Base-by-base conservation (phyloP, 495 filamentous ascomycete species). In the Xylaria palmicola region DNA sequence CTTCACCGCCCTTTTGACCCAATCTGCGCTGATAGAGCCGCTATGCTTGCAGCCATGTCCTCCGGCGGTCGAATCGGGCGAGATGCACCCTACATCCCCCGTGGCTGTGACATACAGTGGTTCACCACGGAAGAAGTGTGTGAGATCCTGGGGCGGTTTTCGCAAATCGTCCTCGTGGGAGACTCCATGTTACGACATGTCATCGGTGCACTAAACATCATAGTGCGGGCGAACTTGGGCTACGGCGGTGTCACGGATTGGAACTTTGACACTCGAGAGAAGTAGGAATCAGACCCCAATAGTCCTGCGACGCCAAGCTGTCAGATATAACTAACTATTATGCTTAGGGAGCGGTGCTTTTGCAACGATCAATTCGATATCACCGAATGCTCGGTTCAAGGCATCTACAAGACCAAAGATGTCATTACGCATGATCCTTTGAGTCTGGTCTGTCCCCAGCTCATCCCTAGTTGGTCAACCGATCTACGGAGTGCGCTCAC, bases 161-260 rank as follows among this genome's bases (percentile, higher is more conserved):
- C 79, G 22, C 80, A 80, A 52, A 75, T 83, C 41, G 68, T 82
- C 36, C 65, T 83, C 17, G 62, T 79, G 19, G 81, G 80, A 26
- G 81, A 83, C 63, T 82, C 78, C 40, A 83, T 83, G 81, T 69
- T 83, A 61, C 73, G 80, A 48, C 81, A 83, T 65, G 72, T 83
- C 13, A 77, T 82, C 45, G 81, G 80, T 12, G 79, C 78, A 36
- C 65, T 83, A 51, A 83, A 83, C 58, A 75, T 83, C 24, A 56
- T 82, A 32, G 60, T 83, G 34, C 69, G 81, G 22, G 76, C 79
- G 63, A 76, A 83, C 64, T 51, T 83, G 49, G 80, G 80, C 27
- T 83, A 81, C 49, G 81, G 80, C 22, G 81, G 77, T 44, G 80
- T 83, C 10, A 83, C 80, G 6, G 72, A 82, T 65, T 83, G 81